Evolutionary conservation across 2,329 filamentous ascomycete species (phyloP), one percentile per base, ranked within the genome.

Genomic region (Fusarium nygamai): DNA sequence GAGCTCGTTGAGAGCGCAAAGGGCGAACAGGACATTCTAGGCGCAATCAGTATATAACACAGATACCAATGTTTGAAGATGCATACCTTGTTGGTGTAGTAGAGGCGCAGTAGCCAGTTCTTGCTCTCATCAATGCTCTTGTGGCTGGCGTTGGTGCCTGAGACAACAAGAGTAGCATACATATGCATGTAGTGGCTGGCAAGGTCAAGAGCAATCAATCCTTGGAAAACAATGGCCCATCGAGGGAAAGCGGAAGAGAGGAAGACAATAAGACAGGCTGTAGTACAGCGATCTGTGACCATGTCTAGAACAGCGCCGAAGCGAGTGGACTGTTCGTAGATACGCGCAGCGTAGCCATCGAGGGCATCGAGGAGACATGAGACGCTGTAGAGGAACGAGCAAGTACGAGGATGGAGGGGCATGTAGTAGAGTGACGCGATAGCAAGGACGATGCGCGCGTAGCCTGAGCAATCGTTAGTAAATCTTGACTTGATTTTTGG

Each of bases 121-220:
- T 95, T 88, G 81, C 90, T 93, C 84, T 93, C 92, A 81, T 97
- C 94, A 60, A 99, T 92, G 78, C 93, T 95, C 91, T 99, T 99
- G 86, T 99, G 96, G 86, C 95, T 92, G 74, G 85, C 94, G 77
- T 91, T 90, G 61, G 90, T 88, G 61, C 94, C 94, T 61, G 93
- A 94, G 91, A 98, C 96, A 74, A 92, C 92, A 79, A 98, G 86
- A 2, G 95, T 98, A 19, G 95, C 94, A 82, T 97, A 98, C 96
- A 99, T 99, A 86, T 99, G 96, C 88, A 98, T 96, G 82, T 98
- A 99, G 84, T 99, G 96, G 82, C 95, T 98, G 34, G 96, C 93
- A 74, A 99, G 89, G 84, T 99, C 96, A 78, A 99, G 86, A 63
- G 93, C 93, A 83, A 99, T 98, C 80, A 99, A 86, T 50, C 92